phyloP scores from a whole-genome alignment of 495 filamentous ascomycete genomes.

The Lophiostoma macrostomum region DNA sequence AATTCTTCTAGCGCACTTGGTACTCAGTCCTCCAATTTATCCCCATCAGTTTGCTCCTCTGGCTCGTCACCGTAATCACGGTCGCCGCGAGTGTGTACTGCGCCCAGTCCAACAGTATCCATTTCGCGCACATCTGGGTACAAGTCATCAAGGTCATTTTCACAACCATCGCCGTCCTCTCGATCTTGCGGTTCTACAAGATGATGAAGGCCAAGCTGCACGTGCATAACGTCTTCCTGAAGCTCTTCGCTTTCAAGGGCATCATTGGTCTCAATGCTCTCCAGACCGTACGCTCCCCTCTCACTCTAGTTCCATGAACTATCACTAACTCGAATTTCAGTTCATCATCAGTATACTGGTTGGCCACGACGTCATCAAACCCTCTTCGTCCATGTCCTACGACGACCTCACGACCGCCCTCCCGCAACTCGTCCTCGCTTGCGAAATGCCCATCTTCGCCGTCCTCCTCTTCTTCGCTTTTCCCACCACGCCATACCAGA shows the following conservation, averaged over 20 bases:
- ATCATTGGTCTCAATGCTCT: constrained; percentile 35
- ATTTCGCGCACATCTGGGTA: constrained; percentile 29
- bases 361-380: constrained; percentile 13
- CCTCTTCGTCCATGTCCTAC: constrained; percentile 21
- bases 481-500: constrained; percentile 12
- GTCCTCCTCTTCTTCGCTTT: constrained; percentile 19
- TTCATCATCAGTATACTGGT: constrained; percentile 32
- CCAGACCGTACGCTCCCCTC: constrained; percentile 29
- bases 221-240: constrained; percentile 20
- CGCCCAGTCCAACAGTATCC: constrained; percentile 19
- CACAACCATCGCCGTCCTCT: constrained; percentile 27
- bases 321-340: constrained; percentile 2
- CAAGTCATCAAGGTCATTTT: constrained; percentile 24
- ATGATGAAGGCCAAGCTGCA: constrained; percentile 16
- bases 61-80: constrained; percentile 15
- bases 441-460: constrained; percentile 28
- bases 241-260: constrained; percentile 36
- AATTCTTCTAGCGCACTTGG: constrained; percentile 12
- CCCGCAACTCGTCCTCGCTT: constrained; percentile 20
- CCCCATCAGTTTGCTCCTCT: constrained; percentile 28
- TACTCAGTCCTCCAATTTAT: constrained; percentile 36
- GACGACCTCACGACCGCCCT: constrained; percentile 17
- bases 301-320: neutral
- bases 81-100: constrained; percentile 22
- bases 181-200: constrained; percentile 33